Evolutionary conservation across 1,139 yeast genomes (phyloP).

Genomic region (Taphrina deformans): DNA sequence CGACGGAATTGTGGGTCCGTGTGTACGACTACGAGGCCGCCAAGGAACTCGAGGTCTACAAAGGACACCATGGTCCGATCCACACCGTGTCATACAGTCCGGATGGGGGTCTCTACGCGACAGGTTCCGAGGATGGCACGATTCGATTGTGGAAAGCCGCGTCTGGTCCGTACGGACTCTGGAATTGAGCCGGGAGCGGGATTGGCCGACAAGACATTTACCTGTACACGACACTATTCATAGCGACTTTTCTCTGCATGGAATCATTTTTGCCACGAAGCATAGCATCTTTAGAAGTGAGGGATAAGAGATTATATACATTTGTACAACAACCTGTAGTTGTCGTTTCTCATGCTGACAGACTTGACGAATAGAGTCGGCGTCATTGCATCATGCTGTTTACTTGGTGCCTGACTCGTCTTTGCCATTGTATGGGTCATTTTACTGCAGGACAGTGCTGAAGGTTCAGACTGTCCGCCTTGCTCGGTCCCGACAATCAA

Average conservation of each 20-base stretch:
- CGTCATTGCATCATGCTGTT: too few species aligned
- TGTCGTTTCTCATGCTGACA: too few species aligned
- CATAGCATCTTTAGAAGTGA: slow-evolving; percentile 1
- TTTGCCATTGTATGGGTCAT: too few species aligned
- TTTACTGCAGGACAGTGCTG: too few species aligned
- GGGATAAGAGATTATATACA: neutral
- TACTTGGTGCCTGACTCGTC: too few species aligned
- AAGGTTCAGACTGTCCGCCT: too few species aligned
- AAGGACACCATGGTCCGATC: slow-evolving; percentile 49
- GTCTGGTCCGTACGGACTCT: slow-evolving; percentile 46
- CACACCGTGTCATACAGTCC: slow-evolving; percentile 47
- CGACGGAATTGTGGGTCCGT: slow-evolving; percentile 47
- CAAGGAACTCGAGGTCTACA: slow-evolving; percentile 41
- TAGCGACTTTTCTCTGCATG: slow-evolving; percentile 5
- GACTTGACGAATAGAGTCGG: too few species aligned
- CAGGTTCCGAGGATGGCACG: slow-evolving; percentile 71
- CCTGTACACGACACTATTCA: neutral
- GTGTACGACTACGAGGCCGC: slow-evolving; percentile 45
- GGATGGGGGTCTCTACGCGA: slow-evolving; percentile 51
- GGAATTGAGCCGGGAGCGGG: slow-evolving; percentile 40
- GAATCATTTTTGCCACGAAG: neutral
- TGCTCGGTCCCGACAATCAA: too few species aligned
- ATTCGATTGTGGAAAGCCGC: slow-evolving; percentile 60
- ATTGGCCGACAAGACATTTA: neutral
- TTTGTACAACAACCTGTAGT: neutral